Evolutionary conservation across 2,329 filamentous ascomycete genomes (phyloP), one percentile per base, ranked within the genome.

Genomic region (Whalleya microplaca): DNA sequence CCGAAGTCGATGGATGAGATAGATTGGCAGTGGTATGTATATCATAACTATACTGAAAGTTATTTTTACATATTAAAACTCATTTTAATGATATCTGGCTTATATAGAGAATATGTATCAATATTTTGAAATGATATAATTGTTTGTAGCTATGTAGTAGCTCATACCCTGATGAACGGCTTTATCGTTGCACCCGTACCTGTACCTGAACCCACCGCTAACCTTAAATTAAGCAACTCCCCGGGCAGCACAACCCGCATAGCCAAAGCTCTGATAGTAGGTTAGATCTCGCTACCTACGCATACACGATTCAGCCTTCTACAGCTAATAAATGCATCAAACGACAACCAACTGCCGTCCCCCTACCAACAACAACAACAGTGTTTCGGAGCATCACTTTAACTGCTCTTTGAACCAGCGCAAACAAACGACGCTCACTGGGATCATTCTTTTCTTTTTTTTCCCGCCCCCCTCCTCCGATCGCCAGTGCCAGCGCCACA

Each of bases 381-480:
- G 44, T 48, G 37, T 53, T 53, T 53, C 45, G 21, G 51, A 53
- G 40, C 51, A 53, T 52, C 45, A 20, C 45, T 53, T 23, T 40
- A 16, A 32, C 21, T 19, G 20, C 40, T 37, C 21, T 21, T 16
- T 37, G 32, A 37, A 37, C n/a, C 3, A 37, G 32, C 7, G 32
- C 32, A 37, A 37, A 37, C 8, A 12, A 16, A 5, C 32, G 32
- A 3, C 14, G 32, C 32, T 37, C 32, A 12, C 32, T 14, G 14
- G 14, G 10, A 37, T 12, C 8, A 5, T 37, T 12, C 32, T 37
- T 37, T 37, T 16, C 14, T 12, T 37, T 37, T 37, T 37, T 37
- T 37, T 37, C 10, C 3, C 3, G 7, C 14, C 14, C 14, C 32
- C 32, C 5, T 14, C 14, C 3, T 3, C 32, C 32, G 4, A 14